These are phyloP conservation scores for Aciculosporium take DNA, from an alignment of 2,329 filamentous ascomycete genomes.

Conservation along the genomic window DNA sequence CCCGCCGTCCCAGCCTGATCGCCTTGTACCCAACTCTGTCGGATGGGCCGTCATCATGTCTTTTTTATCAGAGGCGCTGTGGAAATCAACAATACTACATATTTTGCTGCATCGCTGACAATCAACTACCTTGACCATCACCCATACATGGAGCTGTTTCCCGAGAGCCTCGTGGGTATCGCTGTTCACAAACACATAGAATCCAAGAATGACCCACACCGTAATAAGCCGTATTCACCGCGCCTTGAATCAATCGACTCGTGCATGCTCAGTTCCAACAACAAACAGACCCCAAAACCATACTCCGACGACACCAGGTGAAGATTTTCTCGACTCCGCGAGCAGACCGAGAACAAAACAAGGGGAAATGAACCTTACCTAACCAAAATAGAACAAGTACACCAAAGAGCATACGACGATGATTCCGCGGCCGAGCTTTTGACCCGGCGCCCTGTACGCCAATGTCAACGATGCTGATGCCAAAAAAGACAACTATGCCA, in stretches of 20 bases:
- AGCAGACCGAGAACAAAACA: background rate
- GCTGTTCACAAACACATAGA: slow-evolving; percentile 5
- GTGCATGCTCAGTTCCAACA: background rate
- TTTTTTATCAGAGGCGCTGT: no score
- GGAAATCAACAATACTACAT: no score
- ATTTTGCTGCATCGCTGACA: no score
- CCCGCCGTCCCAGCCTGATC: no score
- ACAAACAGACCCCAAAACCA: background rate
- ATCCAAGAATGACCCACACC: background rate
- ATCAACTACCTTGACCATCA: background rate
- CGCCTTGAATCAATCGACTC: background rate
- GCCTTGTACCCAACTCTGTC: background rate
- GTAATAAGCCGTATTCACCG: background rate
- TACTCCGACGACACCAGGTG: slow-evolving; percentile 3
- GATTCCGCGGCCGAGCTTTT: background rate
- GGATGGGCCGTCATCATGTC: background rate
- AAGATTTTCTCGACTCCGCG: background rate
- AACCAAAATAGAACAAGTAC: background rate
- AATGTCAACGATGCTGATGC: slow-evolving; percentile 4
- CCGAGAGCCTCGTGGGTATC: slow-evolving; percentile 7
- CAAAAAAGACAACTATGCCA: background rate
- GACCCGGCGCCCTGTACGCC: slow-evolving; percentile 1
- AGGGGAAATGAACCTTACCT: background rate
- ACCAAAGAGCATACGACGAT: slow-evolving; percentile 1
- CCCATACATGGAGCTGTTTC: background rate